A percentile compares a stretch with the other conserved stretches of the same genome.
phyloP scores from a whole-genome alignment of 2,329 filamentous ascomycete genomes.

The Aureobasidium mangrovei region DNA sequence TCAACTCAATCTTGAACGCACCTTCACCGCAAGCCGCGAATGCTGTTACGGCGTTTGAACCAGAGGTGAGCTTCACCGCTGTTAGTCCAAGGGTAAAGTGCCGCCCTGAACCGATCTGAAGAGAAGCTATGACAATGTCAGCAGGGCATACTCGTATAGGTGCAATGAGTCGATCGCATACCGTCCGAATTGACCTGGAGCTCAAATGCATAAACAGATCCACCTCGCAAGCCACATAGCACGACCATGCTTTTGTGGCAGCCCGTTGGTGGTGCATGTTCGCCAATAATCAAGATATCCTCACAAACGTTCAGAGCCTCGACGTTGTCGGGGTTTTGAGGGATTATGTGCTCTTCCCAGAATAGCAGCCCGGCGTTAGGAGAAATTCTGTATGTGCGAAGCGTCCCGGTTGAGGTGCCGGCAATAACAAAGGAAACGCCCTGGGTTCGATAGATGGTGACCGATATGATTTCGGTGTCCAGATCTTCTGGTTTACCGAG shows the following conservation, averaged over 20 bases:
- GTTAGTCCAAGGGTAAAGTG: slow-evolving; percentile 12
- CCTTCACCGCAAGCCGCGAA: slow-evolving; percentile 33
- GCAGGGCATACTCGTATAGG: no score
- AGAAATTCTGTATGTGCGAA: slow-evolving; percentile 21
- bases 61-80: slow-evolving; percentile 12
- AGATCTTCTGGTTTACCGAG: slow-evolving; percentile 17
- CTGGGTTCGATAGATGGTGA: slow-evolving; percentile 24
- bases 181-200: slow-evolving; percentile 3
- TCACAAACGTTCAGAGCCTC: slow-evolving; percentile 22
- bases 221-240: slow-evolving; percentile 31
- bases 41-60: slow-evolving; percentile 16
- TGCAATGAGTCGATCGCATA: neutral
- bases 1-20: slow-evolving; percentile 27
- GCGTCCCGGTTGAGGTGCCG: slow-evolving; percentile 23
- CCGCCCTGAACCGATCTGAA: neutral
- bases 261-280: neutral
- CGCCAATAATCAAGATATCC: slow-evolving; percentile 21
- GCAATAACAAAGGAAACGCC: slow-evolving; percentile 22
- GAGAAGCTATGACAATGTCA: neutral
- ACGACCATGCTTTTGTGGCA: slow-evolving; percentile 18
- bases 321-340: neutral
- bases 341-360: slow-evolving; percentile 17
- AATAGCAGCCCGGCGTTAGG: slow-evolving; percentile 12
- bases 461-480: slow-evolving; percentile 25
- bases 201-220: slow-evolving; percentile 19